Percentiles rank a stretch among this genome's conserved stretches.
Evolutionary conservation across 345 rosid species (phyloP).

Genomic region (Combretum micranthum): DNA sequence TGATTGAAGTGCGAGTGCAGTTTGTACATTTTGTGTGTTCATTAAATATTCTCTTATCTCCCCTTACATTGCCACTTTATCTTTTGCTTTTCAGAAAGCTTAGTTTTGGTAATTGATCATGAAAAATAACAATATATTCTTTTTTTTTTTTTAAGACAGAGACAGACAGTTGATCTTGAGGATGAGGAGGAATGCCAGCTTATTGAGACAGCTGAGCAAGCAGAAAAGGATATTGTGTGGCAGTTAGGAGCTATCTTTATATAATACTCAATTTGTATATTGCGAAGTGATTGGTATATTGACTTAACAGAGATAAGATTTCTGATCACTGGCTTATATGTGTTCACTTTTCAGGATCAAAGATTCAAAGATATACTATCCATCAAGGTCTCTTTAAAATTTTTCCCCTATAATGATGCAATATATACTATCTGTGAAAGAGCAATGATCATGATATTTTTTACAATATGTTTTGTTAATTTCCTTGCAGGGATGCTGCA

Average conservation of each 20-base stretch:
- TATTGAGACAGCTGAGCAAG: conserved; percentile 22
- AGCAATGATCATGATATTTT: background rate
- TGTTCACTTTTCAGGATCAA: conserved; percentile 33
- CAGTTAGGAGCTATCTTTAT: conserved; percentile 11
- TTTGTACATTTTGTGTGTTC: too few species aligned
- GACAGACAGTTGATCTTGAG: conserved; percentile 45
- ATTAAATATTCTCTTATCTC: too few species aligned
- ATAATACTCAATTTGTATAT: background rate
- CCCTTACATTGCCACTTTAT: too few species aligned
- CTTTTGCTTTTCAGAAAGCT: too few species aligned
- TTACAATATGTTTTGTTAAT: conserved; percentile 6
- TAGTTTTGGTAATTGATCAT: too few species aligned
- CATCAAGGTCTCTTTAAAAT: conserved; percentile 49
- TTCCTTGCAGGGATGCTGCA: conserved; percentile 61
- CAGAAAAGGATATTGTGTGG: conserved; percentile 42
- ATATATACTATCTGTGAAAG: too few species aligned
- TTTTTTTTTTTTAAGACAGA: conserved; percentile 25
- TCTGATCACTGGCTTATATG: too few species aligned
- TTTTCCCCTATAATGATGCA: background rate
- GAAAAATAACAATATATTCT: too few species aligned
- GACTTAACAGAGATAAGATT: too few species aligned
- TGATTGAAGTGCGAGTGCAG: too few species aligned
- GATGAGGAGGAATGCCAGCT: conserved; percentile 62
- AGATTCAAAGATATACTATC: conserved; percentile 51
- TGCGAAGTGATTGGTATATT: too few species aligned